These are phyloP conservation scores for Actinidia arguta DNA, from an alignment of 179 eudicot genomes.

Conservation along the genomic window DNA sequence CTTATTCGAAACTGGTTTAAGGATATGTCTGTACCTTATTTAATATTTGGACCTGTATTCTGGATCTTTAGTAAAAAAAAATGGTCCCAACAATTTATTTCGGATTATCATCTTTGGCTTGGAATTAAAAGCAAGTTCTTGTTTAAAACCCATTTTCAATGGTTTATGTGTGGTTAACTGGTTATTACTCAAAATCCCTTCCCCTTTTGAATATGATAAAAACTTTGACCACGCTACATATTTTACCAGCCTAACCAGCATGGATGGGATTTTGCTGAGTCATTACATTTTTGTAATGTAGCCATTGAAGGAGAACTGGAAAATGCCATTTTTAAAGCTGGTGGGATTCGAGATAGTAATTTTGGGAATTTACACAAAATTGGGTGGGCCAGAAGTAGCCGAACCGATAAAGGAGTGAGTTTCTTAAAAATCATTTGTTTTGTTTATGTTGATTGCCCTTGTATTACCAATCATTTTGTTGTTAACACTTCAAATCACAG, in stretches of 20 bases:
- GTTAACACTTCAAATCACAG: background rate
- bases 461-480: background rate
- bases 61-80: background rate
- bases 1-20: background rate
- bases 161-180: too few relatives aligned
- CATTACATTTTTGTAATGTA: constrained; percentile 36
- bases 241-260: constrained; percentile 18
- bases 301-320: constrained; percentile 93
- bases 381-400: constrained; percentile 94
- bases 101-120: background rate
- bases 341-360: constrained; percentile 87
- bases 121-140: background rate
- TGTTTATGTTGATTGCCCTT: background rate
- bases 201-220: background rate
- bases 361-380: constrained; percentile 80
- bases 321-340: constrained; percentile 78
- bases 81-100: too few relatives aligned
- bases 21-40: too few relatives aligned
- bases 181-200: too few relatives aligned
- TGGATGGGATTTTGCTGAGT: constrained; percentile 30
- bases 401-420: constrained; percentile 96
- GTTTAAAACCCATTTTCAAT: background rate
- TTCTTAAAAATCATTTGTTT: constrained; percentile 6
- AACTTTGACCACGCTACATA: constrained; percentile 13
- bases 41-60: background rate